Base-by-base conservation (phyloP, 2,329 filamentous ascomycete genomes). In the Drechslerella coelobrocha region DNA sequence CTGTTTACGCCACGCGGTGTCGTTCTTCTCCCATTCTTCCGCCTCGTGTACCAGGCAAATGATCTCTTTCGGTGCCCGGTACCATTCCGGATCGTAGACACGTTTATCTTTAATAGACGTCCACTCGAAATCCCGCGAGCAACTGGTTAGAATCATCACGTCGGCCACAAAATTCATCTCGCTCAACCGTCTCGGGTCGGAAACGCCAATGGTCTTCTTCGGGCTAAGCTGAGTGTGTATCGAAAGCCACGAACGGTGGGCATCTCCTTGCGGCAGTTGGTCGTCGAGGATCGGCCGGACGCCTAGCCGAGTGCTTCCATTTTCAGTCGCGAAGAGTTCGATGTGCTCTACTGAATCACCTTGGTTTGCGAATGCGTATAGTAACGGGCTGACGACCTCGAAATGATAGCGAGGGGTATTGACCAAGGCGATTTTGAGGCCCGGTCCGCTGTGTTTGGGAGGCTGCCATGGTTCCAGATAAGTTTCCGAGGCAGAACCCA, bases 351-450 rank as follows among this genome's bases (percentile, higher is more conserved):
- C 55, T 1, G 55, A 50, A 29, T 63, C 66, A 24, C 61, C 61
- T 37, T 72, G 68, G 45, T 72, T 65, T 2, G 68, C 60, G 24
- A 72, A 66, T 2, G 61, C 68, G 26, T 72, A 61, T 9, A 72
- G 47, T 12, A 72, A 27, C 17, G 68, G 68, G 12, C 54, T 65
- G 29, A 72, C 68, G 45, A 72, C 68, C 31, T 72, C 68, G 51
- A 72, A 72, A 59, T 72, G 68, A 29, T 72, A 72, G 3, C 68
- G 54, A 7, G 68, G 68, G 9, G 68, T 65, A 45, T 72, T 72
- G 26, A 72, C 60, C 24, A 72, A 41, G 2, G 68, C 68, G 55
- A 72, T 66, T 48, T 72, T 72, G 9, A 72, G 59, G 9, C 68
- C 68, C 19, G 59, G 57, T 7, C 53, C 66, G 24, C 37, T 60